Conservation (phyloP, 2,329 filamentous ascomycete species). For the Tothia fuscella region DNA sequence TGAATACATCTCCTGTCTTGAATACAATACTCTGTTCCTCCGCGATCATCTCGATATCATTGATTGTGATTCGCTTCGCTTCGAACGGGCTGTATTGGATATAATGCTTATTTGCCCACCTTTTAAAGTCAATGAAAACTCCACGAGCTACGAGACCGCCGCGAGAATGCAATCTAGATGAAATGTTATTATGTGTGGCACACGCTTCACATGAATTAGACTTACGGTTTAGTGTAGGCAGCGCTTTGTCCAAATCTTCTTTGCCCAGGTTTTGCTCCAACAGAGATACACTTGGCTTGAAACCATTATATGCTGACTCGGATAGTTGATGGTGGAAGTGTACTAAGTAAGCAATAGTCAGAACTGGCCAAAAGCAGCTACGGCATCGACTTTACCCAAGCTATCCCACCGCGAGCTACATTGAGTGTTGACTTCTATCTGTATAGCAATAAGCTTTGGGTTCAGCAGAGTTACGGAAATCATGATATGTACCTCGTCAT, state of each 20-base stretch:
- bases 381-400: slow-evolving; percentile 16
- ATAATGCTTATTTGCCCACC: slow-evolving; percentile 38
- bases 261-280: slow-evolving; percentile 17
- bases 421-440: slow-evolving; percentile 44
- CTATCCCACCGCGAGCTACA: slow-evolving; percentile 46
- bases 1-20: slow-evolving; percentile 21
- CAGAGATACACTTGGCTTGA: slow-evolving; percentile 20
- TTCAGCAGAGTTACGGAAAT: too few relatives aligned
- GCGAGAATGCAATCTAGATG: slow-evolving; percentile 40
- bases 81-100: slow-evolving; percentile 41
- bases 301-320: slow-evolving; percentile 39
- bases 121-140: slow-evolving; percentile 42
- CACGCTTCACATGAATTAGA: not conserved
- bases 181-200: slow-evolving; percentile 11
- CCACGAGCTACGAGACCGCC: slow-evolving; percentile 42
- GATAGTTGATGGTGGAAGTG: slow-evolving; percentile 33
- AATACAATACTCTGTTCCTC: slow-evolving; percentile 5
- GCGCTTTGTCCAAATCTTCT: slow-evolving; percentile 11
- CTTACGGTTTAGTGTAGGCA: slow-evolving; percentile 12
- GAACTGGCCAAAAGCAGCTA: not conserved
- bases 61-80: slow-evolving; percentile 40
- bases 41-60: slow-evolving; percentile 24
- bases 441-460: not conserved
- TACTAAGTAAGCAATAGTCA: slow-evolving; percentile 14
- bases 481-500: slow-evolving; percentile 15